Base-by-base conservation (phyloP, 345 rosid genomes). In the Mercurialis annua region DNA sequence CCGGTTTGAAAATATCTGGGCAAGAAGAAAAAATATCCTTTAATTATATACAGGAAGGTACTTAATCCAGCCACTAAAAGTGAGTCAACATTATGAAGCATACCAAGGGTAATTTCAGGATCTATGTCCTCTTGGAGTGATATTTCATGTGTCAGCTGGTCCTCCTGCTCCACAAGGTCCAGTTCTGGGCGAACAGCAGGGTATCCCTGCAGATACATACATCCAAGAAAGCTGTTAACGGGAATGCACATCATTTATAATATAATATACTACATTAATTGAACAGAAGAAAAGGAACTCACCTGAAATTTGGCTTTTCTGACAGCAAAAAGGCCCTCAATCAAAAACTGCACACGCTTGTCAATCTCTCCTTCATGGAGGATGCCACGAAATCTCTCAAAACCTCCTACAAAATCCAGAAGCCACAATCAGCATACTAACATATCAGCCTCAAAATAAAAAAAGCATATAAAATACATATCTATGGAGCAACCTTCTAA, bases 301-400 rank as follows among this genome's bases (percentile, higher is more conserved):
- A 86, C 98, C 93, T 90, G 96, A 80, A 94, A 94, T 47, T 89
- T 91, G n/a, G 95, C 98, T 73, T 86, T 85, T 75, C 98, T 83
- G 40, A 78, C 65, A 34, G 98, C 96, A 83, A 86, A 89, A 42
- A 91, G 82, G 34, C 92, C 90, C 85, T 94, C 98, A 58, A 91
- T 91, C 80, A 94, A 71, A 75, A 81, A 94, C 53, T 91, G 98
- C 60, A 94, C 99, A 20, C 98, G 81, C 77, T 89, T 91, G 71
- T 91, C 96, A 21, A 91, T 94, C 80, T 94, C 96, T 77, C 97
- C 99, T 80, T 94, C 99, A 71, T 89, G 97, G 68, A 94, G 87
- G 62, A 93, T 91, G 46, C 96, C 97, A 56, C 92, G 96, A 72
- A 93, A 91, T 50, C 97, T 82, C 76, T 93, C 97, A 84, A 93